These are phyloP conservation scores for Calocybe gambosa DNA, from an alignment of 1,284 basidiomycete genomes.

Conservation along the genomic window DNA sequence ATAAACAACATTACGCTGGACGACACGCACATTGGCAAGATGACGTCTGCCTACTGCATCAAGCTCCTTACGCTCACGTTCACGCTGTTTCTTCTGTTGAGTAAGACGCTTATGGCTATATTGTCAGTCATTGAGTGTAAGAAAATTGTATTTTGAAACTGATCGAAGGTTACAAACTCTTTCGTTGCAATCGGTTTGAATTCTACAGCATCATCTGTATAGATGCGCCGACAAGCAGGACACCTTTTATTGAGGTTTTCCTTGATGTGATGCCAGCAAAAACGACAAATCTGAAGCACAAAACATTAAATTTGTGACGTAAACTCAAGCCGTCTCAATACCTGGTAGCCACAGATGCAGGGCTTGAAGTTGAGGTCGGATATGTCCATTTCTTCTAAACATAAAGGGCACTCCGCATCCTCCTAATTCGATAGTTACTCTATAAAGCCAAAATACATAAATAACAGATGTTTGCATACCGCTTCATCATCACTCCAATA, in stretches of 20 bases:
- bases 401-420: constrained; percentile 96
- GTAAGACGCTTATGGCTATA: constrained; percentile 89
- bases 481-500: constrained; percentile 97
- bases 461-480: constrained; percentile 30
- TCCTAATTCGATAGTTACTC: constrained; percentile 50
- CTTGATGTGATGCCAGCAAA: constrained; percentile 99
- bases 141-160: too few relatives aligned
- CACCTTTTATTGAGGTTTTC: constrained; percentile 95
- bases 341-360: constrained; percentile 98
- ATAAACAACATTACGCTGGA: constrained; percentile 96
- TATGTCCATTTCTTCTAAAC: constrained; percentile 98
- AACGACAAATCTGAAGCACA: constrained; percentile 83
- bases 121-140: constrained; percentile 3
- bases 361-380: constrained; percentile 99
- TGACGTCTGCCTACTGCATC: constrained; percentile 85
- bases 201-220: constrained; percentile 90
- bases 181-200: constrained; percentile 95
- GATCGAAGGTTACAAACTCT: constrained; percentile 58
- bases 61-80: constrained; percentile 94
- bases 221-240: constrained; percentile 93
- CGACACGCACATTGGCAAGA: constrained; percentile 90
- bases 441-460: constrained; percentile 4
- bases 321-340: constrained; percentile 28
- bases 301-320: constrained; percentile 11
- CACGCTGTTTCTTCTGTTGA: constrained; percentile 93